Evolutionary conservation across 768 basidiomycete species (phyloP).

Genomic region (Mrakia frigida): DNA sequence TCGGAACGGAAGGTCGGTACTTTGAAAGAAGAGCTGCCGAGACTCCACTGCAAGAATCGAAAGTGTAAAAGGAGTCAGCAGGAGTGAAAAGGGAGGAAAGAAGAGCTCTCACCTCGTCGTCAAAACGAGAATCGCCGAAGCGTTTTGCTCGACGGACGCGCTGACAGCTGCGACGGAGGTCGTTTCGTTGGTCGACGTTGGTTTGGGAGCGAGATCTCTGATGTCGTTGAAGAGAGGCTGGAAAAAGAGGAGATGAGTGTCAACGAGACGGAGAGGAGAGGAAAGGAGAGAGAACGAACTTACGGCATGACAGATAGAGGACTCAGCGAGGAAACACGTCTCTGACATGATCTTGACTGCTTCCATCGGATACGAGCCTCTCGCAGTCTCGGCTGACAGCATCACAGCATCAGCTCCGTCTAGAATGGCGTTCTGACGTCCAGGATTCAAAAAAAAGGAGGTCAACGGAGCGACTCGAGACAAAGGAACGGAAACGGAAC

Average conservation of each 20-base stretch:
- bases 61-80: neutral
- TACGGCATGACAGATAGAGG: conserved; percentile 81
- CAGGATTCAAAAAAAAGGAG: too few species aligned
- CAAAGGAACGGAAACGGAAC: too few species aligned
- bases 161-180: conserved; percentile 94
- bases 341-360: conserved; percentile 99
- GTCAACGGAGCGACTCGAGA: too few species aligned
- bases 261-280: neutral
- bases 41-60: conserved; percentile 57
- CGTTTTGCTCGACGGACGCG: conserved; percentile 92
- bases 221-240: conserved; percentile 81
- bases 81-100: neutral
- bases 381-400: conserved; percentile 98
- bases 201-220: conserved; percentile 67
- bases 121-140: conserved; percentile 88
- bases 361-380: conserved; percentile 91
- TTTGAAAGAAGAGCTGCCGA: conserved; percentile 94
- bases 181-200: conserved; percentile 91
- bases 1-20: conserved; percentile 87
- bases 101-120: conserved; percentile 57
- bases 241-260: neutral
- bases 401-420: conserved; percentile 99
- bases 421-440: conserved; percentile 83
- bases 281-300: neutral
- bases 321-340: conserved; percentile 93